Evolutionary conservation across 495 filamentous ascomycete genomes (phyloP), one percentile per base, ranked within the genome.

Genomic region (Penicillium bialowiezense): DNA sequence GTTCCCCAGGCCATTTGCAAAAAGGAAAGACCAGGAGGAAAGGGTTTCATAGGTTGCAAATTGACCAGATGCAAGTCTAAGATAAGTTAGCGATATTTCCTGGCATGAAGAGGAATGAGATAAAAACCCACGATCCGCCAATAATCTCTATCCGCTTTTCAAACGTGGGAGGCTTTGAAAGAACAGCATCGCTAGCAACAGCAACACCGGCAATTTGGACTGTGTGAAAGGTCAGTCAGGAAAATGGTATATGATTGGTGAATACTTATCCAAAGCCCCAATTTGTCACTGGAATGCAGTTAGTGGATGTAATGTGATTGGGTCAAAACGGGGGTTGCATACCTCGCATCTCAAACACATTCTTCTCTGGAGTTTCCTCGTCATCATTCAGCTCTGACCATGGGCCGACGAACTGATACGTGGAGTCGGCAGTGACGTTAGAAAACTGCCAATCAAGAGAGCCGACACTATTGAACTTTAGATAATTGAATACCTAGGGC

Each of bases 371-470:
- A 1, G 36, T 26, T 7, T 48, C 20, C 15, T 54, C 58, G 3
- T 51, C 48, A 29, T 58, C 54, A 9, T 45, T 45, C 3, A 65
- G 9, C 3, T 50, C 58, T 7, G 57, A 42, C 42, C 50, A 54
- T 6, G 59, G 52, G 1, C 66, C 75, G 29, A 84, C 72, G 38
- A 88, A 74, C 23, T 86, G 75, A 50, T 88, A 83, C 1, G 82
- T 84, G 13, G 71, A 69, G 7, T 75, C 71, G 0, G 73, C 77
- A 4, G 83, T 86, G 28, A 88, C 75, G 64, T 87, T 87, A 32
- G 83, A 81, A 52, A 86, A 83, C 33, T 72, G 71, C 82, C 84
- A 88, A 56, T 87, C 84, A 38, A 83, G 71, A 6, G 81, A 81
- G 7, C 71, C 74, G 36, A 86, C 67, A 9, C 84, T 81, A 54